Percentiles rank a stretch among this genome's conserved stretches.
Evolutionary conservation across 129 eudicot species (phyloP).

Genomic region (Tagetes erecta): DNA sequence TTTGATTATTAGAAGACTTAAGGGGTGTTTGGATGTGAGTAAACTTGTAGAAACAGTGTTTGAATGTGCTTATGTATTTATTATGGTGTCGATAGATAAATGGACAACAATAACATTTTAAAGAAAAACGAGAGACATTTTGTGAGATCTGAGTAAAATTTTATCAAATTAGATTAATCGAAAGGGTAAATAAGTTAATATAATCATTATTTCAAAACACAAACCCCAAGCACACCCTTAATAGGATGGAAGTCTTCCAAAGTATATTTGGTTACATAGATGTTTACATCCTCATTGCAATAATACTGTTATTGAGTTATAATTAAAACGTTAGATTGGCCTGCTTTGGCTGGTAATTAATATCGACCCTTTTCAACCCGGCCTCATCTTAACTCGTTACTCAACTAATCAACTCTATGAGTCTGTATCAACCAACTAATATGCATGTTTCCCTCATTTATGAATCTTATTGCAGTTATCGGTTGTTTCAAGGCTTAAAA

Average conservation of each 20-base stretch:
- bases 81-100: not conserved
- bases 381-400: not conserved
- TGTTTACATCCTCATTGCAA: not conserved
- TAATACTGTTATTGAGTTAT: not conserved
- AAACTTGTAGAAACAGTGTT: not conserved
- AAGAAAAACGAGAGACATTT: not conserved
- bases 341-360: not conserved
- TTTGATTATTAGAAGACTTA: not conserved
- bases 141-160: not conserved
- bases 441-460: constrained; percentile 2
- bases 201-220: too few relatives aligned
- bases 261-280: not conserved
- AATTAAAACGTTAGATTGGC: not conserved
- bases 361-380: not conserved
- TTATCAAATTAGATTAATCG: not conserved
- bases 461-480: constrained; percentile 57
- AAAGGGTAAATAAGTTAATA: not conserved
- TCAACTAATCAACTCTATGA: not conserved
- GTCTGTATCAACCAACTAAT: not conserved
- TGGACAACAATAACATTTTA: not conserved
- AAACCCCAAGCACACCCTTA: not conserved
- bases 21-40: constrained; percentile 10
- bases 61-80: not conserved
- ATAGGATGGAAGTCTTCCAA: not conserved
- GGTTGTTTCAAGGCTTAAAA: constrained; percentile 70